These are phyloP conservation scores for Stagonosporopsis tanaceti DNA, from an alignment of 2,329 filamentous ascomycete species.

Conservation along the genomic window DNA sequence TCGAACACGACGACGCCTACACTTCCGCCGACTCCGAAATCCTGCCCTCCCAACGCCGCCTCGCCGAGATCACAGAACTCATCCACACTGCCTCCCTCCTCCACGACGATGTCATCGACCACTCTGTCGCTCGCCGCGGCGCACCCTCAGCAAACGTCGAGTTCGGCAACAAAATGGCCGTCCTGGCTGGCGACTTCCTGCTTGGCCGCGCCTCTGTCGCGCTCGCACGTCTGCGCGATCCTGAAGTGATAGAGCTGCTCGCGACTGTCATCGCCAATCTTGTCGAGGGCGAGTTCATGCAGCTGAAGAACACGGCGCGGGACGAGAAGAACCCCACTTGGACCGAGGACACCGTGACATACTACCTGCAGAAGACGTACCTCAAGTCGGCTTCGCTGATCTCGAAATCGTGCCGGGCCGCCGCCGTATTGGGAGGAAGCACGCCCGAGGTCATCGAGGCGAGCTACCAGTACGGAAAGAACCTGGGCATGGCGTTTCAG, in stretches of 20 bases:
- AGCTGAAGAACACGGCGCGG: conserved; percentile 91
- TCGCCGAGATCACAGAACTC: conserved; percentile 96
- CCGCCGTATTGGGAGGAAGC: conserved; percentile 83
- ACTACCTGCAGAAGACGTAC: conserved; percentile 98
- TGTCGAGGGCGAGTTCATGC: conserved; percentile 99
- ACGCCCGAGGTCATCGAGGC: conserved; percentile 84
- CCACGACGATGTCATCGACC: conserved; percentile 98
- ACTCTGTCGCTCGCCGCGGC: conserved; percentile 83
- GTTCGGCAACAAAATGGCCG: conserved; percentile 99
- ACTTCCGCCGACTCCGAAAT: conserved; percentile 68
- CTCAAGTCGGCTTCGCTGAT: conserved; percentile 96
- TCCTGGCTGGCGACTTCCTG: conserved; percentile 95
- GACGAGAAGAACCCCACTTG: conserved; percentile 86
- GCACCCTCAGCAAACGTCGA: conserved; percentile 89
- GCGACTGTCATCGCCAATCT: conserved; percentile 97
- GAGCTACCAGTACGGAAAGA: conserved; percentile 91
- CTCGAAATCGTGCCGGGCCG: conserved; percentile 91
- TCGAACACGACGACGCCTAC: conserved; percentile 59
- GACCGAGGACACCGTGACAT: conserved; percentile 87
- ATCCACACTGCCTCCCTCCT: conserved; percentile 97
- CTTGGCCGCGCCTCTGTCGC: conserved; percentile 93
- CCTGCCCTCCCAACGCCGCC: conserved; percentile 87
- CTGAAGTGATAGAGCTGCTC: conserved; percentile 92
- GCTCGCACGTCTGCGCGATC: conserved; percentile 85
- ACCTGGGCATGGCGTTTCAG: conserved; percentile 94